A percentile compares a stretch with the other conserved stretches of the same genome.
Conservation (phyloP, 2,329 filamentous ascomycete genomes). For the Fusarium secorum region DNA sequence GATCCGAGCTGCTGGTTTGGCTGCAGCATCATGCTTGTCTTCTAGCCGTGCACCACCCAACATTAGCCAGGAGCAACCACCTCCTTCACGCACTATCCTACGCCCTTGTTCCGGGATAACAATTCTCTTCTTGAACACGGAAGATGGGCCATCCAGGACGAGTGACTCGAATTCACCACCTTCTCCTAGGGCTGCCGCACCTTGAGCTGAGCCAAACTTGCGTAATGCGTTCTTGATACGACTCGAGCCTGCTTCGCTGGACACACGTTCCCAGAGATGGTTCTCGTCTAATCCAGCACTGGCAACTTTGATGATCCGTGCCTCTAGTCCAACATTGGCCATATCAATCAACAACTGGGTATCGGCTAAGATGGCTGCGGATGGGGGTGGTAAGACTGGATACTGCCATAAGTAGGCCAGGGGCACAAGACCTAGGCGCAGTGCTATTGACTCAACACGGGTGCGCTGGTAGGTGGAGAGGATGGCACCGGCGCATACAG, state of each 20-base stretch:
- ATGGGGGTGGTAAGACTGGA: constrained; percentile 69
- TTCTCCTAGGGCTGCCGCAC: constrained; percentile 80
- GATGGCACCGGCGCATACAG: constrained; percentile 89
- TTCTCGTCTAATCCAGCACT: constrained; percentile 84
- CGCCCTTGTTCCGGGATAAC: constrained; percentile 63
- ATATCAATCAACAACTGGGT: constrained; percentile 80
- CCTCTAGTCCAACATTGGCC: constrained; percentile 77
- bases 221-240: constrained; percentile 63
- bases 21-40: constrained; percentile 46
- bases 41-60: constrained; percentile 65
- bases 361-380: constrained; percentile 49
- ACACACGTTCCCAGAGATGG: constrained; percentile 83
- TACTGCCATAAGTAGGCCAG: constrained; percentile 95
- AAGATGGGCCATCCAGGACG: constrained; percentile 78
- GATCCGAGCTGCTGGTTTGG: constrained; percentile 53
- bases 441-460: constrained; percentile 88
- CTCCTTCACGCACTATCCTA: constrained; percentile 69
- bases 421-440: constrained; percentile 82
- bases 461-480: constrained; percentile 96
- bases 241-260: constrained; percentile 58
- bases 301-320: constrained; percentile 94
- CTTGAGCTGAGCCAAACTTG: constrained; percentile 72
- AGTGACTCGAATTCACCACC: constrained; percentile 97
- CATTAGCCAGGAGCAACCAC: constrained; percentile 77
- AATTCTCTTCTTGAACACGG: constrained; percentile 77